Evolutionary conservation across 495 filamentous ascomycete species (phyloP).

Genomic region (Tuber magnatum): DNA sequence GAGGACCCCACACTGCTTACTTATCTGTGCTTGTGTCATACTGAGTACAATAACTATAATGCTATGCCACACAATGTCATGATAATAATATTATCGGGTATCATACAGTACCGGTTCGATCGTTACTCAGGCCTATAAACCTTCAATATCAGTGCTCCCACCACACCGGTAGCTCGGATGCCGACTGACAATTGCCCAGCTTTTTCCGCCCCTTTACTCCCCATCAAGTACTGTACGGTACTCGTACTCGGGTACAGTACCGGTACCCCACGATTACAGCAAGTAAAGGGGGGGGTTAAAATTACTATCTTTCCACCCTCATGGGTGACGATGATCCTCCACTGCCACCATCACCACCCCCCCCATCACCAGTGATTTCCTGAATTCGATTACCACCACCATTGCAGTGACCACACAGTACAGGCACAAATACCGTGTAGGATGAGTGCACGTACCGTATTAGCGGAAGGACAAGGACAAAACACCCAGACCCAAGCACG

Average conservation of each 20-base stretch:
- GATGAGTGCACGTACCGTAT: not conserved
- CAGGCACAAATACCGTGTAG: not conserved
- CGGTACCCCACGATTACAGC: not conserved
- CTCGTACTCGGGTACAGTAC: too few species aligned
- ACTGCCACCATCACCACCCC: constrained; percentile 7
- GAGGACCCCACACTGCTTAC: not conserved
- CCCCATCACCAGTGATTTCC: constrained; percentile 2
- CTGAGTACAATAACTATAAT: too few species aligned
- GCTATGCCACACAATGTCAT: too few species aligned
- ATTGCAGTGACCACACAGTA: not conserved
- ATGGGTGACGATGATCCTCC: not conserved
- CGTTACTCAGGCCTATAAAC: not conserved
- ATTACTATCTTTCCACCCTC: not conserved
- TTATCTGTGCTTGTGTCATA: too few species aligned
- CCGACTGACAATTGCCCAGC: not conserved
- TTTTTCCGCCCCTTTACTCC: not conserved
- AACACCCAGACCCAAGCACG: not conserved
- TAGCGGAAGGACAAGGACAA: not conserved
- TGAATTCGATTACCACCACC: not conserved
- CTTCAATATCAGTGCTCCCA: not conserved
- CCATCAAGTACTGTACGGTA: not conserved
- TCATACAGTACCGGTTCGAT: not conserved
- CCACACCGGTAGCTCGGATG: not conserved
- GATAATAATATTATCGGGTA: not conserved
- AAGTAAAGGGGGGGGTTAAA: not conserved